Conservation (phyloP, 2,329 filamentous ascomycete genomes). For the Fusarium euwallaceae region DNA sequence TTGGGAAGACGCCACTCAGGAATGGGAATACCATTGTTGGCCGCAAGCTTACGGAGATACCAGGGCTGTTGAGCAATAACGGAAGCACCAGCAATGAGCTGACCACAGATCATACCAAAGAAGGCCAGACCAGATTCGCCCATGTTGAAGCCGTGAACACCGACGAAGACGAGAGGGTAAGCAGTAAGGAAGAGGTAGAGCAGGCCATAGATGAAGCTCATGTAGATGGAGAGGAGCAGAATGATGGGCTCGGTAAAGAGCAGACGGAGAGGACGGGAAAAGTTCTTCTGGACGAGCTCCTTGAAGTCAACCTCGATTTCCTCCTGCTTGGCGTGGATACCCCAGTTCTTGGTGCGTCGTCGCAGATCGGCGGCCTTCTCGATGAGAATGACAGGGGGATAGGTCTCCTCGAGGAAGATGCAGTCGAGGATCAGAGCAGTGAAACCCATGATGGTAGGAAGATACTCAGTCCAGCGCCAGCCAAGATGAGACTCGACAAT, state of each 20-base stretch:
- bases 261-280: conserved; percentile 74
- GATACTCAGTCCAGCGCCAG: conserved; percentile 81
- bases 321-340: conserved; percentile 79
- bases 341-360: conserved; percentile 76
- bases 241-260: conserved; percentile 79
- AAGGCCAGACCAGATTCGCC: conserved; percentile 84
- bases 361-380: conserved; percentile 72
- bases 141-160: conserved; percentile 76
- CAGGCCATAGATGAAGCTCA: conserved; percentile 81
- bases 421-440: conserved; percentile 70
- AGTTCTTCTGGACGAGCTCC: conserved; percentile 76
- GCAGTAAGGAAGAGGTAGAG: conserved; percentile 90
- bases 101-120: conserved; percentile 84
- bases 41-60: conserved; percentile 77
- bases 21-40: conserved; percentile 74
- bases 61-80: conserved; percentile 74
- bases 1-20: conserved; percentile 77
- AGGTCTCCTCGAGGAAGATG: conserved; percentile 76
- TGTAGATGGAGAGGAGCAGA: conserved; percentile 76
- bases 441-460: conserved; percentile 73
- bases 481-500: conserved; percentile 72
- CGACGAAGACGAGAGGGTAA: conserved; percentile 84
- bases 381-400: conserved; percentile 75
- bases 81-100: conserved; percentile 74
- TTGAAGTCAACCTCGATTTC: conserved; percentile 76